Evolutionary conservation across 495 filamentous ascomycete species (phyloP).

Genomic region (Penicillium alfredii): DNA sequence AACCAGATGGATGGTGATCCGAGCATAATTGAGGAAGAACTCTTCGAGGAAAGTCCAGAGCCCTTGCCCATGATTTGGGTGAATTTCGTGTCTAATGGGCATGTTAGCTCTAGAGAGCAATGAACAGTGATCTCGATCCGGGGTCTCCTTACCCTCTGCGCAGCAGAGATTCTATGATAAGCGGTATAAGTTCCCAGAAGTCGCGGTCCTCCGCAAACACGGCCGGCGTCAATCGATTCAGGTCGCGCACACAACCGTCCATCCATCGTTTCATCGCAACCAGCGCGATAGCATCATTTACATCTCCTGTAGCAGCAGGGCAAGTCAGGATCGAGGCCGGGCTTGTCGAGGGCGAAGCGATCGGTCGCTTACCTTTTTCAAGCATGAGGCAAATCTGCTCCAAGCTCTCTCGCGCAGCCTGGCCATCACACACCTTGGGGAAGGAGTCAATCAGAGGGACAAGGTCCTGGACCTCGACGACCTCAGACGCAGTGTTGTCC

Average conservation of each 20-base stretch:
- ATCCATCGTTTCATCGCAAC: constrained; percentile 32
- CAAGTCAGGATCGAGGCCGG: constrained; percentile 4
- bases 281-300: constrained; percentile 22
- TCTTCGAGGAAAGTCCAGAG: constrained; percentile 28
- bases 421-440: constrained; percentile 24
- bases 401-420: constrained; percentile 33
- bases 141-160: constrained; percentile 34
- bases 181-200: constrained; percentile 51
- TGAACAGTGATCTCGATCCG: not conserved
- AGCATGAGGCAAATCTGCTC: constrained; percentile 30
- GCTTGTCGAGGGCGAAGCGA: not conserved
- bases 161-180: constrained; percentile 37
- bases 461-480: constrained; percentile 32
- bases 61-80: constrained; percentile 22
- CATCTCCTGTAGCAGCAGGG: constrained; percentile 17
- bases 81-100: constrained; percentile 23
- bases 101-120: constrained; percentile 7
- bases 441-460: constrained; percentile 29
- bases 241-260: constrained; percentile 23
- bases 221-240: constrained; percentile 26
- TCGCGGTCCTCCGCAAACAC: constrained; percentile 32
- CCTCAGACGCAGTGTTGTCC: constrained; percentile 24
- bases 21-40: constrained; percentile 31
- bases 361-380: constrained; percentile 38
- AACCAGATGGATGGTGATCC: constrained; percentile 32